Percentiles rank a stretch among this genome's conserved stretches.
These are phyloP conservation scores for Tympanopsis confertula DNA, from an alignment of 2,329 filamentous ascomycete genomes.

Conservation along the genomic window DNA sequence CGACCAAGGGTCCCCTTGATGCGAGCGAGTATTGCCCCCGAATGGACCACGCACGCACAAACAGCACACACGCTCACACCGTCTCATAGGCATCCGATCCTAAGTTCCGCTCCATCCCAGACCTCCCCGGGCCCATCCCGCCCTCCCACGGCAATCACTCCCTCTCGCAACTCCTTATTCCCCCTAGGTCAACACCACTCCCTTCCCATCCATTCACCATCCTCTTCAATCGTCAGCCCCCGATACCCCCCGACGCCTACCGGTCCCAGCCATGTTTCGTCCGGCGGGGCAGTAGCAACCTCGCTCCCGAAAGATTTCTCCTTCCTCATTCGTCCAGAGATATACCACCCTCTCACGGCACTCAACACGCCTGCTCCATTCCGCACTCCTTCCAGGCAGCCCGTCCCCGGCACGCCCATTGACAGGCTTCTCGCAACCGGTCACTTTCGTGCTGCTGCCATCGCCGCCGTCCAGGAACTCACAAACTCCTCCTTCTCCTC, in stretches of 20 bases:
- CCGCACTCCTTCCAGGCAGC: constrained; percentile 53
- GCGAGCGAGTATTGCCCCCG: constrained; percentile 51
- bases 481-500: constrained; percentile 33
- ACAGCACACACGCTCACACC: constrained; percentile 3
- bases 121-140: too few species aligned
- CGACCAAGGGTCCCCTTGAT: constrained; percentile 72
- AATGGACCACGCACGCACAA: constrained; percentile 2
- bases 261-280: constrained; percentile 16
- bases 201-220: constrained; percentile 3
- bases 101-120: constrained; percentile 5
- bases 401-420: constrained; percentile 52
- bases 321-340: constrained; percentile 66
- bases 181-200: neutral
- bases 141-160: neutral
- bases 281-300: constrained; percentile 18
- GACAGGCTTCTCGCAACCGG: constrained; percentile 56
- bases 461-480: constrained; percentile 50
- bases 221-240: constrained; percentile 5
- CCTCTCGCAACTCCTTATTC: neutral
- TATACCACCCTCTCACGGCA: constrained; percentile 70
- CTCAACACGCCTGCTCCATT: constrained; percentile 53
- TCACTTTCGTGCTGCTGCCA: constrained; percentile 71
- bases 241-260: constrained; percentile 11
- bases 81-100: constrained; percentile 12
- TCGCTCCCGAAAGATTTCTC: constrained; percentile 60